phyloP scores from a whole-genome alignment of 1,284 basidiomycete genomes.

The Trichosporon sp. region DNA sequence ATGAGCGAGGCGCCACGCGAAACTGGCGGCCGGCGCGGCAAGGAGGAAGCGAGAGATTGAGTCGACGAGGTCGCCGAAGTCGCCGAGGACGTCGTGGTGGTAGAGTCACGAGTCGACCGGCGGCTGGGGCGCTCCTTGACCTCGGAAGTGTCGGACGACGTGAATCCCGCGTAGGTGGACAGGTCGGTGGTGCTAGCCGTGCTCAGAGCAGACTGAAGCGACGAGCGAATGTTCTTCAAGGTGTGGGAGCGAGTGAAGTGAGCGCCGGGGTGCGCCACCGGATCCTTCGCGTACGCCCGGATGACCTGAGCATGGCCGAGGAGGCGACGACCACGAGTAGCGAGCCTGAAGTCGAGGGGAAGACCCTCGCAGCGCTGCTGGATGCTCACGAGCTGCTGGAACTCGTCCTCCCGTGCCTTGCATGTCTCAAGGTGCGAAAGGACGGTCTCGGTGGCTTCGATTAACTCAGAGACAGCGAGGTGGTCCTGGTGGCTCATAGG shows the following conservation, averaged over 20 bases:
- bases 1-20: slow-evolving; percentile 1
- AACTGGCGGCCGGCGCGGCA: not conserved
- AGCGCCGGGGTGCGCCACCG: slow-evolving; percentile 7
- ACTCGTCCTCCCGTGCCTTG: slow-evolving; percentile 76
- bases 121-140: slow-evolving; percentile 4
- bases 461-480: slow-evolving; percentile 61
- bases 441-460: slow-evolving; percentile 63
- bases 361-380: slow-evolving; percentile 60
- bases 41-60: not conserved
- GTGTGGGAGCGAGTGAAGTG: slow-evolving; percentile 22
- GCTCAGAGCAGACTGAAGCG: not conserved
- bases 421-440: slow-evolving; percentile 74
- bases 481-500: slow-evolving; percentile 66
- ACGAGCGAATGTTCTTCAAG: slow-evolving; percentile 7
- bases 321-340: slow-evolving; percentile 65
- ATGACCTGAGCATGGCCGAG: slow-evolving; percentile 62
- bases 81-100: not conserved
- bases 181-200: not conserved
- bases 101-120: not conserved
- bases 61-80: slow-evolving; percentile 9
- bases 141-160: slow-evolving; percentile 9
- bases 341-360: slow-evolving; percentile 56
- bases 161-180: slow-evolving; percentile 9
- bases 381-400: slow-evolving; percentile 64
- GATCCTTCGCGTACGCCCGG: slow-evolving; percentile 28